Evolutionary conservation across 2,329 filamentous ascomycete species (phyloP).

Genomic region (Ophiostoma piceae): DNA sequence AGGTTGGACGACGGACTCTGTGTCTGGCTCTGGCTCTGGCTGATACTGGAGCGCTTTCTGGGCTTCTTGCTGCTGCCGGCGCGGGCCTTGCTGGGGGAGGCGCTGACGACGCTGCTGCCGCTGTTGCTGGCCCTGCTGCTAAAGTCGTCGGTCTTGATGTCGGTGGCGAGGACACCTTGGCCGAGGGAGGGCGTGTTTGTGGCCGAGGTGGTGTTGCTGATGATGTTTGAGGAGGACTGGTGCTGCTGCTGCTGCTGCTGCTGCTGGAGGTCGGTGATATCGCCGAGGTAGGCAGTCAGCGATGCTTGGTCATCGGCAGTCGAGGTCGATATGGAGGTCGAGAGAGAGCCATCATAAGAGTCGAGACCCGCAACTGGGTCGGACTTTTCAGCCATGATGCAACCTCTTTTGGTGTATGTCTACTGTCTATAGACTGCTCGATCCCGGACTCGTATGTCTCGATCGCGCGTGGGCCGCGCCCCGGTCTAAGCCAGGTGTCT

Average conservation of each 20-base stretch:
- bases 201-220: not conserved
- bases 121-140: constrained; percentile 20
- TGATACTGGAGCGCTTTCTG: constrained; percentile 14
- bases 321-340: not conserved
- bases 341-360: constrained; percentile 24
- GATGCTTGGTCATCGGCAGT: constrained; percentile 20
- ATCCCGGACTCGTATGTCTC: constrained; percentile 9
- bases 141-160: constrained; percentile 13
- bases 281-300: constrained; percentile 20
- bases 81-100: not conserved
- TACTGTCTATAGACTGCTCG: not conserved
- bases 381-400: constrained; percentile 26
- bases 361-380: constrained; percentile 27
- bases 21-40: constrained; percentile 7
- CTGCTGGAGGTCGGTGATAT: constrained; percentile 15
- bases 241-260: no score
- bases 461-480: constrained; percentile 17
- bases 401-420: not conserved
- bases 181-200: not conserved
- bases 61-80: constrained; percentile 5
- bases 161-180: not conserved
- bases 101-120: constrained; percentile 16
- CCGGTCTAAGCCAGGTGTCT: not conserved
- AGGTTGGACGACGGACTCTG: not conserved
- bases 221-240: not conserved